Evolutionary conservation across 805 yeast species (phyloP), one percentile per base, ranked within the genome.

Genomic region (Yarrowia divulgata): DNA sequence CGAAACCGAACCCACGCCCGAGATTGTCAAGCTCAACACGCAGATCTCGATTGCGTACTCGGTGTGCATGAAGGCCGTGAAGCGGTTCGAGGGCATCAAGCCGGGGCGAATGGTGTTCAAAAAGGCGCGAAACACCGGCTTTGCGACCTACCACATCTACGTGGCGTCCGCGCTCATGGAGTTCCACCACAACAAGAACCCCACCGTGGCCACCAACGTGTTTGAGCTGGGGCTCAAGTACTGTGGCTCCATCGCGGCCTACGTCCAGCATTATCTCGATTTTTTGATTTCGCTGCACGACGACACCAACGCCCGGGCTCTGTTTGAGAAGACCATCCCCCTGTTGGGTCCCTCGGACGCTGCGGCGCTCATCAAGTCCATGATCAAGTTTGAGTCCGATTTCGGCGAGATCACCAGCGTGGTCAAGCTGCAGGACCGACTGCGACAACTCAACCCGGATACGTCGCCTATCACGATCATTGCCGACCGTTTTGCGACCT

Each of bases 111-210:
- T 81, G 32, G 81, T 91, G 1, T 92, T 93, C 76, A 84, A 90
- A 69, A 85, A 83, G 72, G 89, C 90, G 9, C 85, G 97, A 73
- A 86, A 87, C 75, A 84, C 86, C 72, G 76, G 81, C n/a, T 82
- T 79, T 70, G 75, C 90, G 50, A 89, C 96, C 0, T 87, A 88
- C 80, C 91, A 91, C 73, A 84, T 94, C 23, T 94, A 85, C 78
- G 88, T 88, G 23, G 94, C 91, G 70, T 89, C 90, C 74, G 97
- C 98, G 0, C 81, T 86, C 75, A 82, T 93, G 81, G 99, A 94
- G 75, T 88, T 85, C 73, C 82, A 82, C 72, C 87, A 86, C 73
- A 83, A 88, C 70, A 88, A 85, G 70, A 75, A 75, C 50, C 79
- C 84, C 32, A 88, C 86, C 68, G 87, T 90, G 55, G 93, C 97